Conservation (phyloP, 345 rosid genomes). For the Brassica carinata region DNA sequence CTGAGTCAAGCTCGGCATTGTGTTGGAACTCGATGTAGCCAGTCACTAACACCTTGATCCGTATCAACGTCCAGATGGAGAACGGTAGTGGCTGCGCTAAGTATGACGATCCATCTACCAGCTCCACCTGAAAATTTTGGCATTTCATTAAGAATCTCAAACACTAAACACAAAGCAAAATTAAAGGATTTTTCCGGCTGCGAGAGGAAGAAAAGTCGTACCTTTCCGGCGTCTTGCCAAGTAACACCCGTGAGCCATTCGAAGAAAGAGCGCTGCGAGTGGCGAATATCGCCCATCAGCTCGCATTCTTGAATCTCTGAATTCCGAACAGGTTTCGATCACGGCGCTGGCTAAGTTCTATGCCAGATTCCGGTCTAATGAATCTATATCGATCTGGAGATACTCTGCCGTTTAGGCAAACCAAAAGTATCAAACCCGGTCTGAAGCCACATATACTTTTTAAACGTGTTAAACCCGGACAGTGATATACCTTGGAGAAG, state of each 20-base stretch:
- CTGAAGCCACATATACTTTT: no score
- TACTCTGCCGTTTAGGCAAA: slow-evolving; percentile 83
- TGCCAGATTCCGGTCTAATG: slow-evolving; percentile 86
- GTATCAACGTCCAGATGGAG: slow-evolving; percentile 79
- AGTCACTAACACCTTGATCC: slow-evolving; percentile 78
- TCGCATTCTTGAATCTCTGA: slow-evolving; percentile 89
- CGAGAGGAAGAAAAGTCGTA: slow-evolving; percentile 8
- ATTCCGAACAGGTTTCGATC: slow-evolving; percentile 68
- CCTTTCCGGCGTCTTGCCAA: slow-evolving; percentile 46
- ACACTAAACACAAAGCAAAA: no score
- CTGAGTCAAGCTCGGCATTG: slow-evolving; percentile 81
- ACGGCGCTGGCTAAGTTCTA: slow-evolving; percentile 73
- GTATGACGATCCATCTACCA: slow-evolving; percentile 80
- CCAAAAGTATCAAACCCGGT: slow-evolving; percentile 79
- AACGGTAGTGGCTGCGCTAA: slow-evolving; percentile 88
- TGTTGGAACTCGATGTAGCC: slow-evolving; percentile 96
- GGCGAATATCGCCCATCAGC: slow-evolving; percentile 87
- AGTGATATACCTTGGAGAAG: neutral
- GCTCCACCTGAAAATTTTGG: slow-evolving; percentile 64
- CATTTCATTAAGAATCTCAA: neutral
- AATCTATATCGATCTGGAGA: slow-evolving; percentile 75
- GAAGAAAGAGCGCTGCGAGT: slow-evolving; percentile 68
- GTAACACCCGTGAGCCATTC: neutral
- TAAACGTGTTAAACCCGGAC: neutral
- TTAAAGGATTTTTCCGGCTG: no score